phyloP scores from a whole-genome alignment of 805 yeast genomes.

The Teunomyces pallodes region DNA sequence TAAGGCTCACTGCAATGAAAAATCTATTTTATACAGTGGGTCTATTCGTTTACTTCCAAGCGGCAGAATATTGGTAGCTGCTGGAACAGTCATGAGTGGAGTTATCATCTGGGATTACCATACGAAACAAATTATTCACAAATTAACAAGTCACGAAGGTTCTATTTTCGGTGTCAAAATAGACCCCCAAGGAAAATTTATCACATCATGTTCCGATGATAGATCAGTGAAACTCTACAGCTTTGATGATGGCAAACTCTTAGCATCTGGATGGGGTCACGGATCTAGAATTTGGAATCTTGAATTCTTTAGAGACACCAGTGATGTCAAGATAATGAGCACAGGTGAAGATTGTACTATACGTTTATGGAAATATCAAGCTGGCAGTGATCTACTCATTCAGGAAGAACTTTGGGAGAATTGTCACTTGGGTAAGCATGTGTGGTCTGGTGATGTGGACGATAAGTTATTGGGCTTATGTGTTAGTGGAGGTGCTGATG shows the following conservation, averaged over 20 bases:
- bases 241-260: slow-evolving; percentile 49
- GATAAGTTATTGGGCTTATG: slow-evolving; percentile 43
- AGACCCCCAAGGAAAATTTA: slow-evolving; percentile 50
- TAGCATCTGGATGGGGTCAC: slow-evolving; percentile 95
- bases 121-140: slow-evolving; percentile 43
- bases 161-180: slow-evolving; percentile 80
- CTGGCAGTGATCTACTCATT: slow-evolving; percentile 26
- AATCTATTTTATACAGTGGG: slow-evolving; percentile 87
- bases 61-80: slow-evolving; percentile 56
- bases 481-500: slow-evolving; percentile 94
- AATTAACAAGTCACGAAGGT: slow-evolving; percentile 79
- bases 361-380: slow-evolving; percentile 64
- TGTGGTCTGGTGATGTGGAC: slow-evolving; percentile 75
- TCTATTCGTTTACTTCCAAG: slow-evolving; percentile 49
- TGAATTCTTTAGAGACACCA: slow-evolving; percentile 12
- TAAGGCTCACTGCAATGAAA: slow-evolving; percentile 55
- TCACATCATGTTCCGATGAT: slow-evolving; percentile 91
- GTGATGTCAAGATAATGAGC: slow-evolving; percentile 48
- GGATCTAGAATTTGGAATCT: slow-evolving; percentile 83
- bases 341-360: slow-evolving; percentile 85
- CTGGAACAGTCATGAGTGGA: slow-evolving; percentile 94
- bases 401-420: slow-evolving; percentile 52
- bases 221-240: slow-evolving; percentile 81
- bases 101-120: slow-evolving; percentile 70
- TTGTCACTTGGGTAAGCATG: slow-evolving; percentile 79